A percentile compares a stretch with the other conserved stretches of the same genome.
phyloP scores from a whole-genome alignment of 768 basidiomycete genomes.

The Tricholoma matsutake region DNA sequence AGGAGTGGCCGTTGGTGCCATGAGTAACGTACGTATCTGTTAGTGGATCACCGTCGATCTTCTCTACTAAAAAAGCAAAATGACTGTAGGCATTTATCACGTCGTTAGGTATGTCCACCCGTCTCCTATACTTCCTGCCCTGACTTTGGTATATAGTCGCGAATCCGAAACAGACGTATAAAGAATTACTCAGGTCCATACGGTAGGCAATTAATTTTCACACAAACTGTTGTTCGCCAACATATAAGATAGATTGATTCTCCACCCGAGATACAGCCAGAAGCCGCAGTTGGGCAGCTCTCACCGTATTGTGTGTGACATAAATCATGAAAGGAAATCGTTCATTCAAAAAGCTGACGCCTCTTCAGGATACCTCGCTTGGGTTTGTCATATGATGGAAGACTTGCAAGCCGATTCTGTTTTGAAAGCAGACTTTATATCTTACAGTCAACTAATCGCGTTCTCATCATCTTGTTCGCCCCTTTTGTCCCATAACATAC shows the following conservation, averaged over 20 bases:
- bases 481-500: no score
- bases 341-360: background rate
- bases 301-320: conserved; percentile 53
- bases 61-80: background rate
- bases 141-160: conserved; percentile 24
- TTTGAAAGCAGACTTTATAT: background rate
- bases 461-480: background rate
- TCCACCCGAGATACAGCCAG: conserved; percentile 62
- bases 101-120: conserved; percentile 37
- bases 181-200: conserved; percentile 55
- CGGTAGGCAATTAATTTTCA: conserved; percentile 34
- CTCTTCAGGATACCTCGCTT: conserved; percentile 32
- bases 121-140: background rate
- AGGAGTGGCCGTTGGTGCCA: conserved; percentile 71
- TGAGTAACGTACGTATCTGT: conserved; percentile 63
- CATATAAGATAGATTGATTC: conserved; percentile 39
- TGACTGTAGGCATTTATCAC: conserved; percentile 55
- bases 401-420: background rate
- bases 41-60: background rate
- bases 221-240: no score
- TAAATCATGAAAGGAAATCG: background rate
- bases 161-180: conserved; percentile 62
- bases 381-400: conserved; percentile 23
- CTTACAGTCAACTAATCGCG: background rate
- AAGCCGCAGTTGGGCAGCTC: conserved; percentile 73